Evolutionary conservation across 331 rosid species (phyloP).

Genomic region (Erythrophleum ivorense): DNA sequence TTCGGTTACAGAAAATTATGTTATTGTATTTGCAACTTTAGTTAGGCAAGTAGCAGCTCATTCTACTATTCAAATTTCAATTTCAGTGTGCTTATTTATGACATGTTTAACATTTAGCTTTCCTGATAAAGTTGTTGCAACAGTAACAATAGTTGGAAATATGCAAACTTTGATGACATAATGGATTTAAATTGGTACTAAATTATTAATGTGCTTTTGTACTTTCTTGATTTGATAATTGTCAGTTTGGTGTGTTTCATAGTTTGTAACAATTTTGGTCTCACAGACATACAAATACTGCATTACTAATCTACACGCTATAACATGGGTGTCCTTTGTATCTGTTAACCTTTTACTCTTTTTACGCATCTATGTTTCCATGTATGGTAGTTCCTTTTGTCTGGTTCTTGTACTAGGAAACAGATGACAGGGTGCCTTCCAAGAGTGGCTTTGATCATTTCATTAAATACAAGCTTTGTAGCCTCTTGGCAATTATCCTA

Average conservation of each 20-base stretch:
- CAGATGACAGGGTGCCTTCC: neutral
- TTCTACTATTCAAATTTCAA: neutral
- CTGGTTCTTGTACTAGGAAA: slow-evolving; percentile 16
- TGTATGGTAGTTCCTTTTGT: slow-evolving; percentile 13
- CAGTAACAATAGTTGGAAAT: neutral
- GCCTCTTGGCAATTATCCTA: slow-evolving; percentile 14
- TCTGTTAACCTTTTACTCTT: neutral
- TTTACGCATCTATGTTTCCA: neutral
- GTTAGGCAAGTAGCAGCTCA: slow-evolving; percentile 1
- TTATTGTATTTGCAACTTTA: neutral
- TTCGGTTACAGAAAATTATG: slow-evolving; percentile 12
- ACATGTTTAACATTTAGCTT: slow-evolving; percentile 4
- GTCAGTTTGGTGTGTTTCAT: neutral
- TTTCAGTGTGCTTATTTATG: slow-evolving; percentile 11
- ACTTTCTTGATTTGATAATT: slow-evolving; percentile 11
- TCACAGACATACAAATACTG: neutral
- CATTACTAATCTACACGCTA: neutral
- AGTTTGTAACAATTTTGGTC: neutral
- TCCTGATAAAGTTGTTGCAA: neutral
- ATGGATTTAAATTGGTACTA: neutral
- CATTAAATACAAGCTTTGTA: neutral
- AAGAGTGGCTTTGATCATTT: slow-evolving; percentile 10
- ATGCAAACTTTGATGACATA: neutral
- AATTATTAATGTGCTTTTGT: neutral
- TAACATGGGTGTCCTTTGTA: neutral